These are phyloP conservation scores for Gossypium schwendimanii DNA, from an alignment of 441 rosid genomes.

Conservation along the genomic window DNA sequence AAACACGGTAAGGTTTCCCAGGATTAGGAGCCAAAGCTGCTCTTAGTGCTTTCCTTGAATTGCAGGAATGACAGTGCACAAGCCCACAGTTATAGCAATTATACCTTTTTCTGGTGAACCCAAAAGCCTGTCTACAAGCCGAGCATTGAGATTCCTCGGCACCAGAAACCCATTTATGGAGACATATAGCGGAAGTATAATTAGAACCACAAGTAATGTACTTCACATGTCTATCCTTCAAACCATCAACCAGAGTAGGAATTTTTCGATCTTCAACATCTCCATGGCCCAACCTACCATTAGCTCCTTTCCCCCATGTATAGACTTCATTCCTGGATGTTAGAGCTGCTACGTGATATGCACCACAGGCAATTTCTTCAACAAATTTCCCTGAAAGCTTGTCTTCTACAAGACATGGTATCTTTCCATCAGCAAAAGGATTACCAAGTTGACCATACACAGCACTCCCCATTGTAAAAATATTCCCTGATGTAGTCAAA, in stretches of 20 bases:
- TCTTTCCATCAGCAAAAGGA: conserved; percentile 62
- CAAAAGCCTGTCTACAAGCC: conserved; percentile 82
- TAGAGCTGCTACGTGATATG: conserved; percentile 78
- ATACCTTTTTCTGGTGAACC: conserved; percentile 88
- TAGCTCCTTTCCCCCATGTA: conserved; percentile 98
- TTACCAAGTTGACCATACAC: conserved; percentile 95
- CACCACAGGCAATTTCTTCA: conserved; percentile 86
- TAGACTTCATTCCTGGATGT: conserved; percentile 83
- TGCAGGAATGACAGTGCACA: conserved; percentile 94
- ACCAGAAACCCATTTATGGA: conserved; percentile 93
- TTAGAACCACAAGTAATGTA: conserved; percentile 89
- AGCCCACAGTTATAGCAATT: conserved; percentile 96
- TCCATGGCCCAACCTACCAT: conserved; percentile 95
- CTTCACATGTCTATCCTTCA: conserved; percentile 86
- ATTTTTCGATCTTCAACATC: conserved; percentile 82
- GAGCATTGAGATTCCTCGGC: conserved; percentile 94
- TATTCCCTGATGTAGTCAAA: conserved; percentile 70
- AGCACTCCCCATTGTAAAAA: conserved; percentile 89
- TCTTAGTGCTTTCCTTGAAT: conserved; percentile 76
- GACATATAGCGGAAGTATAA: conserved; percentile 79
- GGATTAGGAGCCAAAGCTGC: conserved; percentile 94
- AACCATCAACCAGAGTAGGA: conserved; percentile 72
- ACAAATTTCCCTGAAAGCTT: conserved; percentile 62
- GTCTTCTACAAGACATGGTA: conserved; percentile 75
- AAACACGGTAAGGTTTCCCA: conserved; percentile 77